Base-by-base conservation (phyloP, 352 stramenopile species). In the Phytopythium helicoides region DNA sequence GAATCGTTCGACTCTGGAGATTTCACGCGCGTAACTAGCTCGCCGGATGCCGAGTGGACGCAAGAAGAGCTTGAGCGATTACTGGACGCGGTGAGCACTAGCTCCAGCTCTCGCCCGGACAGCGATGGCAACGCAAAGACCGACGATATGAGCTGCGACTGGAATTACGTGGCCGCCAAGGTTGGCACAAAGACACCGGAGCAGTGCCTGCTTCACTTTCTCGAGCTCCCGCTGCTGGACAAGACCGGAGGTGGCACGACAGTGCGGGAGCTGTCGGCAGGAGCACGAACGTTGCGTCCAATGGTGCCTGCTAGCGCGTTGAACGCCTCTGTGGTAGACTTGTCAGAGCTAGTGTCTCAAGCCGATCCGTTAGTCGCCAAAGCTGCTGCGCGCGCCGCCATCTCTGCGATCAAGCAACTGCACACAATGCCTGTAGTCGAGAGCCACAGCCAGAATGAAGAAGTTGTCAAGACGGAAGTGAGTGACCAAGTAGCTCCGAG, bases 151-250 rank as follows among this genome's bases (percentile, higher is more conserved):
- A 73, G 56, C 34, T 86, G 78, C 51, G 81, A 94, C 58, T 94
- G 83, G 83, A 89, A 90, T 51, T 68, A 74, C 37, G 73, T 94
- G 26, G 79, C 80, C 2, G 66, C 62, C n/a, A 84, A 82, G 38
- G 71, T 94, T 8, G 64, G 68, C 37, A 76, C 64, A 31, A 92
- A 90, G 61, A 82, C 73, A 15, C 73, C 81, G 3, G 71, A 90
- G n/a, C 76, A 90, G 44, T 94, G 81, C 46, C 58, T 94, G 52
- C 50, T 89, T 44, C 81, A 86, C 33, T 94, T 94, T 61, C 66
- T 94, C 10, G 71, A 89, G 60, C 53, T 89, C 47, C 77, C 81
- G 10, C 59, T 94, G 45, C 57, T 89, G 23, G 52, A 76, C 26
- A 62, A 71, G 28, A 55, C 60, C 21, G 22, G 19, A n/a, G 22